Evolutionary conservation across 2,329 filamentous ascomycete species (phyloP), one percentile per base, ranked within the genome.

Genomic region (Coniochaeta prunicola): DNA sequence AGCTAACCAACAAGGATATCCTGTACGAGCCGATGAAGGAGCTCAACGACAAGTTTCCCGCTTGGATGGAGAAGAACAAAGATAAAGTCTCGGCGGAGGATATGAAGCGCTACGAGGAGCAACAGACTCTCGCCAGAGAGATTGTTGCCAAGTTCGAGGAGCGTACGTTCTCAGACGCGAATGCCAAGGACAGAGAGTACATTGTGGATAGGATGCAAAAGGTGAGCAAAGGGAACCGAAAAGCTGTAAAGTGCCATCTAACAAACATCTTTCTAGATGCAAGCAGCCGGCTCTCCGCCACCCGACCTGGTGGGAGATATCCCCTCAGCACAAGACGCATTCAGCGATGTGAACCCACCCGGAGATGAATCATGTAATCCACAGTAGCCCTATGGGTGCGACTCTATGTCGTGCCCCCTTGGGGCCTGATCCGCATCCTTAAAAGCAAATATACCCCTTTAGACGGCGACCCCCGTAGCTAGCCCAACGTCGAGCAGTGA

Each of bases 21-120:
- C 76, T 99, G 56, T 97, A 97, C 71, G 93, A 99, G 76, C 94
- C 94, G 2, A 97, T 99, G 92, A 96, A 96, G 77, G 94, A 99
- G 75, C 78, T 99, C 54, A 78, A 96, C 71, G 88, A 91, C 57
- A 97, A 97, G 74, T 99, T 94, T 69, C 93, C 92, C 0, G 85
- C 76, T 2, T 99, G 94, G 93, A 80, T 99, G 71, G 82, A 83
- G 67, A 88, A 90, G 74, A 93, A 97, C 71, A 79, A 80, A 65
- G 81, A 76, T 42, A 85, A 78, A 26, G 86, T 85, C 57, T 75
- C 86, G 2, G 74, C 81, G 57, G 90, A 89, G 55, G 93, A 97
- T 68, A 71, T 92, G 70, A 84, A 85, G 69, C 80, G 92, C 60
- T 97, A 96, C 71, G 81, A 90, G 71, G 85, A 89, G 72, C 94